Conservation (phyloP, 2,329 filamentous ascomycete genomes). For the Tolypocladium sp. region DNA sequence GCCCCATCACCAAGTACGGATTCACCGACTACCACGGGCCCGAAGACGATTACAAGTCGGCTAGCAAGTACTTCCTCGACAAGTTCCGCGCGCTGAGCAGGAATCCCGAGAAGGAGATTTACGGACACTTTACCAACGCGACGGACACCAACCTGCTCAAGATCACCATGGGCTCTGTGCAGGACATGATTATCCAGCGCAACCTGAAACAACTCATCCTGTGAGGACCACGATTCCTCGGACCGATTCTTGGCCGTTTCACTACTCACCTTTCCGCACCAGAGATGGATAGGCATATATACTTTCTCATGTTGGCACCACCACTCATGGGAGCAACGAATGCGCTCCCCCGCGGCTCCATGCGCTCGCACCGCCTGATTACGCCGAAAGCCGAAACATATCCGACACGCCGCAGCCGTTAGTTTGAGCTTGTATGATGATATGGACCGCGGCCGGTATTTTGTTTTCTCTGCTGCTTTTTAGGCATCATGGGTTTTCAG, state of each 20-base stretch:
- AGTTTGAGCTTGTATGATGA: constrained; percentile 3
- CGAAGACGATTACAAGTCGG: constrained; percentile 87
- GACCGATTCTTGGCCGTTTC: background rate
- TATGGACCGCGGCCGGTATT: constrained; percentile 1
- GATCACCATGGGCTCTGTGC: constrained; percentile 77
- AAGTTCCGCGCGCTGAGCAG: constrained; percentile 97
- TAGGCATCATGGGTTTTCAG: background rate
- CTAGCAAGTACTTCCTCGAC: constrained; percentile 98
- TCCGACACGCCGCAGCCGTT: background rate
- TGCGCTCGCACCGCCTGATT: background rate
- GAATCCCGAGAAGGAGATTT: constrained; percentile 99
- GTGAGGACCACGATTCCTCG: constrained; percentile 10
- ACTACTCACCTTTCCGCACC: background rate
- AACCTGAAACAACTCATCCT: constrained; percentile 69
- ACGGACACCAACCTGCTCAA: constrained; percentile 65
- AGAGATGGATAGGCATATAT: background rate
- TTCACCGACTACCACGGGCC: constrained; percentile 82
- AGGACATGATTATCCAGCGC: constrained; percentile 81
- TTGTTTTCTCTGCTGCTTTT: background rate
- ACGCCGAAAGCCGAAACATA: background rate
- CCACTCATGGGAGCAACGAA: background rate
- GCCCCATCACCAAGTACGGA: constrained; percentile 72
- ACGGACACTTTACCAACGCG: constrained; percentile 98
- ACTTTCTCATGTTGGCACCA: background rate
- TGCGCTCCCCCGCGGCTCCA: background rate